Evolutionary conservation across 192 early-diverging fungal genomes (phyloP), one percentile per base, ranked within the genome.

Genomic region (Entomortierella beljakovae): DNA sequence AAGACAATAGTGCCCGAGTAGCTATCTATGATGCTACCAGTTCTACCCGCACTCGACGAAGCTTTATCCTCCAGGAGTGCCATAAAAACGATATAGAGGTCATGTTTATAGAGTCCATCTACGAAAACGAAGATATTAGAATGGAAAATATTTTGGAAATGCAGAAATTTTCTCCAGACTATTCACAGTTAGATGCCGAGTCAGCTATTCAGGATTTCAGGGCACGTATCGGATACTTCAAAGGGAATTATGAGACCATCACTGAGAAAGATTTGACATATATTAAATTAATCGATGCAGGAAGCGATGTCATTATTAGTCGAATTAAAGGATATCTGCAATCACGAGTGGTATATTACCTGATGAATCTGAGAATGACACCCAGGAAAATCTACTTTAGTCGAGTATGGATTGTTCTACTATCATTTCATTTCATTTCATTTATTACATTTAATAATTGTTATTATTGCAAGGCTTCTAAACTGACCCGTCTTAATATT

Each of bases 1-100:
- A 18, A 31, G 22, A 8, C 16, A 32, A 4, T 8, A 20, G 20
- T 16, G 93, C 90, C 26, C 87, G 91, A 28, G 94, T 99, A 23
- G 97, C 94, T 0, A 82, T 99, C 26, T 99, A 97, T 80, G 98
- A 99, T 80, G 98, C 97, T 22, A 99, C 98, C 18, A 99, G 99
- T 77, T 92, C 95, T 25, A 99, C 97, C 6, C 82, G 72, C 8
- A 89, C 91, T 25, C 84, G 96, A 58, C 83, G 98, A 60, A 71
- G 86, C 61, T 81, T 88, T 69, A 84, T 98, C 25, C 70, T 90
- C n/a, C 87, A 94, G 22, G 70, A 84, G 31, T 94, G 92, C 68
- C 80, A 85, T 8, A 84, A 85, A 62, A 79, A 92, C 32, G 87
- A 91, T 55, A 85, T 98, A 64, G 90, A 98, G 57, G 94, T 97